phyloP scores from a whole-genome alignment of 2,329 filamentous ascomycete genomes.

The Stachybotrys chartarum region DNA sequence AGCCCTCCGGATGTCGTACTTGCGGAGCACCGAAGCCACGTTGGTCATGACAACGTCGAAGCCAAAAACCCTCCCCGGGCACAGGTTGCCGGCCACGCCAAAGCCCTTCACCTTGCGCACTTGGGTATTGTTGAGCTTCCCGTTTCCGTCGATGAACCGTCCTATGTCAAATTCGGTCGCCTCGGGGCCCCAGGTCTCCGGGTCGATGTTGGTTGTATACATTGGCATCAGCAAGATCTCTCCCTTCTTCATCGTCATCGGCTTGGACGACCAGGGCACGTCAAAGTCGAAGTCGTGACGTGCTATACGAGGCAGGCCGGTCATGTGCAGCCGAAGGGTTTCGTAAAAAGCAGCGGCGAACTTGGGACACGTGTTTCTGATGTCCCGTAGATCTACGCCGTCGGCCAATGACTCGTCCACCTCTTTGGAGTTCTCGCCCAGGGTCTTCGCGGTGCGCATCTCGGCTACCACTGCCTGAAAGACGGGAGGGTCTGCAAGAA shows the following conservation, averaged over 20 bases:
- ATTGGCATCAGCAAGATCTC: slow-evolving; percentile 24
- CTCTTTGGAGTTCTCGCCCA: not conserved
- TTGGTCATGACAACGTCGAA: slow-evolving; percentile 20
- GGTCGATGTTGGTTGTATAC: slow-evolving; percentile 21
- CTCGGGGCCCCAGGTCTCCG: slow-evolving; percentile 17
- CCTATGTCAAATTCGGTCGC: slow-evolving; percentile 15
- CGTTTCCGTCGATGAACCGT: slow-evolving; percentile 17
- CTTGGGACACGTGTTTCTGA: slow-evolving; percentile 18
- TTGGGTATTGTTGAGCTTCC: slow-evolving; percentile 11
- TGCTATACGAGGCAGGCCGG: slow-evolving; percentile 20
- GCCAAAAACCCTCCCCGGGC: slow-evolving; percentile 20
- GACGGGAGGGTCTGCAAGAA: slow-evolving; percentile 12
- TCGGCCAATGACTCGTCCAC: slow-evolving; percentile 1
- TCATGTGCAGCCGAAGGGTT: slow-evolving; percentile 22
- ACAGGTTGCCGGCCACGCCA: slow-evolving; percentile 23
- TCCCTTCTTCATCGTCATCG: slow-evolving; percentile 14
- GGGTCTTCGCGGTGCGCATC: slow-evolving; percentile 6
- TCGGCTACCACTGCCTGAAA: slow-evolving; percentile 13
- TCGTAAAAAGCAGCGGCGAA: slow-evolving; percentile 23
- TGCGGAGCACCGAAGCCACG: slow-evolving; percentile 15
- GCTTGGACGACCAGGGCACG: slow-evolving; percentile 5
- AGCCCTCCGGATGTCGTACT: slow-evolving; percentile 16
- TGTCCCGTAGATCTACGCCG: slow-evolving; percentile 12
- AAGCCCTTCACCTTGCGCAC: slow-evolving; percentile 20
- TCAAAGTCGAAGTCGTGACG: slow-evolving; percentile 17